Evolutionary conservation across 139 green algal species (phyloP), one percentile per base, ranked within the genome.

Genomic region (Picochlorum costavermella): DNA sequence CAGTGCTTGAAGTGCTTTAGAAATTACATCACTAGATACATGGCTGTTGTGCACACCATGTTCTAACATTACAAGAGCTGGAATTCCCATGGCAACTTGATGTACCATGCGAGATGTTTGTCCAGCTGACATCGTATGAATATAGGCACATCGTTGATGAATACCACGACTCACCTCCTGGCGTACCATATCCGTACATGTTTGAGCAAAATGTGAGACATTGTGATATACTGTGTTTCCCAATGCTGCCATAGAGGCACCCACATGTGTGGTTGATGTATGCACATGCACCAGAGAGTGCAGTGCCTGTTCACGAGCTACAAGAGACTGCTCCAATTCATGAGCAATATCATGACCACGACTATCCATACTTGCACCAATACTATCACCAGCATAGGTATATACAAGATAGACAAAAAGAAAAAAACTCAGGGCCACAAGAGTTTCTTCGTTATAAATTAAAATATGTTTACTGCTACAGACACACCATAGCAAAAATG

Each of bases 251-350:
- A 58, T 30, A 29, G 13, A 23, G 31, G 50, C 25, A 13, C 20
- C 50, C 6, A 58, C 50, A 30, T 30, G 20, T 17, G n/a, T 23
- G 17, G 23, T 30, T 30, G 20, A 14, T 29, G 17, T 23, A 30
- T 58, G 50, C 13, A 17, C 50, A 17, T 58, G 3, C 2, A 29
- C 3, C 20, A 58, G 50, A 23, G 50, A n/a, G 5, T 29, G 17
- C 12, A 29, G 25, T 14, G 20, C 17, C 12, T 29, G 28, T 75
- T 70, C 55, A 61, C 77, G 76, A 69, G 72, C 44, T 55, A 43
- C 56, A 45, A 83, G 63, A 70, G 73, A 82, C 58, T 74, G 73
- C 77, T 83, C 59, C 43, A 77, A 60, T 73, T 83, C 76, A 40
- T 58, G 17, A 44, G 73, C 67, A 57, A 83, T 80, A 31, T 8